These are phyloP conservation scores for Russula earlei DNA, from an alignment of 768 basidiomycete genomes.

Conservation along the genomic window DNA sequence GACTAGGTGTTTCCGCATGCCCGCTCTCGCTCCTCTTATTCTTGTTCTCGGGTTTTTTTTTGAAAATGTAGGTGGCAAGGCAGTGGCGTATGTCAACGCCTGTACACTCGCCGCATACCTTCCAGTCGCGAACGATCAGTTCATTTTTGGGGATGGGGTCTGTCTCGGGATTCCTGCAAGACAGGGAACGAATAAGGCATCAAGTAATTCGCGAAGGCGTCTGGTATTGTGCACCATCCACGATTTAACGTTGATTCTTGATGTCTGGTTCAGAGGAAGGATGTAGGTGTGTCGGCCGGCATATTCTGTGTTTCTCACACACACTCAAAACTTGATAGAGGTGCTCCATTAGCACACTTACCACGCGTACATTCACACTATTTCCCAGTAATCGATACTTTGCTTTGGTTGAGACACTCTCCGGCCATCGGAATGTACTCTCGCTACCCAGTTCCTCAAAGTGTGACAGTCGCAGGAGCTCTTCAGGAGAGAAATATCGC, in stretches of 20 bases:
- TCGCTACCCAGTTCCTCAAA: constrained; percentile 32
- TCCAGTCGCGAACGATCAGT: constrained; percentile 91
- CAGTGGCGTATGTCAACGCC: constrained; percentile 95
- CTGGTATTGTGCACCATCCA: constrained; percentile 93
- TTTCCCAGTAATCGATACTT: constrained; percentile 75
- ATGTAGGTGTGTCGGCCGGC: constrained; percentile 61
- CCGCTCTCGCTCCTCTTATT: constrained; percentile 59
- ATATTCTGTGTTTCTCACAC: constrained; percentile 4
- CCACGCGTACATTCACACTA: constrained; percentile 71
- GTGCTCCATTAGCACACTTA: constrained; percentile 51
- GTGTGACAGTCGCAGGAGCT: constrained; percentile 59
- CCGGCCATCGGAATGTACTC: constrained; percentile 51
- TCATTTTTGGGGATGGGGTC: constrained; percentile 85
- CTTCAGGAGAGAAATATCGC: constrained; percentile 67
- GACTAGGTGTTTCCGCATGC: constrained; percentile 39
- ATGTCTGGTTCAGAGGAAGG: constrained; percentile 96
- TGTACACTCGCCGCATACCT: constrained; percentile 92
- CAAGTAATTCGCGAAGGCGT: constrained; percentile 90
- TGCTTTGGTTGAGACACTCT: constrained; percentile 48
- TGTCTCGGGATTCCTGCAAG: constrained; percentile 99
- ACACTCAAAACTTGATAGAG: constrained; percentile 29
- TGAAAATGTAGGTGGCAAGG: constrained; percentile 90
- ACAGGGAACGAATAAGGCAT: constrained; percentile 94
- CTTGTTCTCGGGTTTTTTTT: constrained; percentile 89
- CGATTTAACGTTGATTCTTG: constrained; percentile 97